A percentile compares a stretch with the other conserved stretches of the same genome.
Conservation (phyloP, 129 eudicot species). For the Chrysanthemum makinoi region DNA sequence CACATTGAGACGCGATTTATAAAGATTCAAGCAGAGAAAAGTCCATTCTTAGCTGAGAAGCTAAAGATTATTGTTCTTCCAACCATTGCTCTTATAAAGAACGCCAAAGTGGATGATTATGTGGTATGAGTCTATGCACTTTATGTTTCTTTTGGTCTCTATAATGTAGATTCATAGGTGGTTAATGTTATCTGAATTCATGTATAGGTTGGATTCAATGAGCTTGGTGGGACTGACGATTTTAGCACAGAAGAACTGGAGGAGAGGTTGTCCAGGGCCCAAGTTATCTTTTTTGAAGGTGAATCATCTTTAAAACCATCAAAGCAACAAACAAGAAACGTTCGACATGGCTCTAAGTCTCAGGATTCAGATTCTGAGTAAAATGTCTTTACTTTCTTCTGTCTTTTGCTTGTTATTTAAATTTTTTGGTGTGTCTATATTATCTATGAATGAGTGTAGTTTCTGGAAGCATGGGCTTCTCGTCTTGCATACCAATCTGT, state of each 20-base stretch:
- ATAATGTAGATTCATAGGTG: background rate
- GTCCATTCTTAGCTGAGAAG: slow-evolving; percentile 84
- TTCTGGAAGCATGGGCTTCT: background rate
- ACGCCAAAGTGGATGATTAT: slow-evolving; percentile 93
- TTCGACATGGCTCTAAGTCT: slow-evolving; percentile 67
- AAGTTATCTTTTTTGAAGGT: slow-evolving; percentile 76
- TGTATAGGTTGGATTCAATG: slow-evolving; percentile 89
- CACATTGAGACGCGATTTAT: slow-evolving; percentile 90
- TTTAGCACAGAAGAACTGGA: slow-evolving; percentile 90
- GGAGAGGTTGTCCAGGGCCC: slow-evolving; percentile 79
- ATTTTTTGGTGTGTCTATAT: background rate
- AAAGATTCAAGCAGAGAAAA: slow-evolving; percentile 93
- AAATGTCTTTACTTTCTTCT: background rate
- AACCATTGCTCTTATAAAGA: slow-evolving; percentile 86
- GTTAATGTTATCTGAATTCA: background rate
- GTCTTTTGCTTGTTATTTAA: background rate
- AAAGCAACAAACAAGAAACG: slow-evolving; percentile 57
- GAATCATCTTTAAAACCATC: slow-evolving; percentile 66
- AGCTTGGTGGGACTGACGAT: slow-evolving; percentile 85
- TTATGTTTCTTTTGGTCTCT: background rate
- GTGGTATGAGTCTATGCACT: slow-evolving; percentile 51
- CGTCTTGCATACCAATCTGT: background rate
- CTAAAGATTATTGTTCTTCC: slow-evolving; percentile 89
- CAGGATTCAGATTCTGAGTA: slow-evolving; percentile 85
- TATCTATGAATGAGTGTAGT: background rate